A percentile compares a stretch with the other conserved stretches of the same genome.
These are phyloP conservation scores for Globisporangium camurandrum DNA, from an alignment of 352 stramenopile genomes.

Conservation along the genomic window DNA sequence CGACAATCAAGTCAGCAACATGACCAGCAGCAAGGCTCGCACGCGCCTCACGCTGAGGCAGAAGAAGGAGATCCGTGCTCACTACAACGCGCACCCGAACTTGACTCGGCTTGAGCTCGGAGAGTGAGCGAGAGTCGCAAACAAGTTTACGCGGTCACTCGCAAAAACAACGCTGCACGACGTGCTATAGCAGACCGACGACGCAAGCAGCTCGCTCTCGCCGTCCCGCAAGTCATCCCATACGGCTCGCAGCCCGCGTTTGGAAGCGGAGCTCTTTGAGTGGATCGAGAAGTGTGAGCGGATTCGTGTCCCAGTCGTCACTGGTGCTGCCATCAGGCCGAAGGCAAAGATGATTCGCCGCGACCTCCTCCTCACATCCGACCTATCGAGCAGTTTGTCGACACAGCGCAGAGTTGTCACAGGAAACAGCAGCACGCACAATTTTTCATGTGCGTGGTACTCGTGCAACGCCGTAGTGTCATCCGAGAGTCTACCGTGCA, in stretches of 20 bases:
- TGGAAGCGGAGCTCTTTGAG: neutral
- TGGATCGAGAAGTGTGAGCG: neutral
- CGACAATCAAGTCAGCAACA: too few species aligned
- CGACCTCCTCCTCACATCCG: neutral
- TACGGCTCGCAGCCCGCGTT: neutral
- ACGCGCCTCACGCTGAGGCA: neutral
- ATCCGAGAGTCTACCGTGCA: too few species aligned
- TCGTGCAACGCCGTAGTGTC: too few species aligned
- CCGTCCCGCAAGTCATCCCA: neutral
- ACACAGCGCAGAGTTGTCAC: neutral
- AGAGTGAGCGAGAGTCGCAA: neutral
- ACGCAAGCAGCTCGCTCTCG: neutral
- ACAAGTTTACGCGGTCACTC: neutral
- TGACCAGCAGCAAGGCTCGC: neutral
- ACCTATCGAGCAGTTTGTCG: neutral
- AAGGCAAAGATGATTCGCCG: neutral
- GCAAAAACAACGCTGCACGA: neutral
- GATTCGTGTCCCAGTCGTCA: neutral
- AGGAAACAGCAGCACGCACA: neutral
- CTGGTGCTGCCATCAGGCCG: neutral
- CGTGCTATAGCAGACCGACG: neutral
- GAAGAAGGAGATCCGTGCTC: neutral
- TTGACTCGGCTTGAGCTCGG: slow-evolving; percentile 1
- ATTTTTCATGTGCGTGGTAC: too few species aligned
- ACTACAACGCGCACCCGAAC: neutral